Conservation (phyloP, 305 asterid genomes). For the Stenogyne calaminthoides region DNA sequence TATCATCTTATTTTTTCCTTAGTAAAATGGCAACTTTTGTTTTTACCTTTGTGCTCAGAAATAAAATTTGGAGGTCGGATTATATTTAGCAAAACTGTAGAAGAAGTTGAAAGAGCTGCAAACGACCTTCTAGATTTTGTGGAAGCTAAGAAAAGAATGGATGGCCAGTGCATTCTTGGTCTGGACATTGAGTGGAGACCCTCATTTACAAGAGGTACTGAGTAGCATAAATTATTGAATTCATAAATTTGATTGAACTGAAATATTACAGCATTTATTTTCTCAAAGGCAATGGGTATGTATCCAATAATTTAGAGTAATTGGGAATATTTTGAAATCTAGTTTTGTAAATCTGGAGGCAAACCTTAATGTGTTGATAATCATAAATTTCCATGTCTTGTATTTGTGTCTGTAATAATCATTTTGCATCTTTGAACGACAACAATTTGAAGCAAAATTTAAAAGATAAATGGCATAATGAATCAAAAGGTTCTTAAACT, state of each 20-base stretch:
- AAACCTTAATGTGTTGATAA: background rate
- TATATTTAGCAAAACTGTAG: slow-evolving; percentile 68
- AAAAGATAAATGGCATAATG: no score
- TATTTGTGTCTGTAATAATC: slow-evolving; percentile 10
- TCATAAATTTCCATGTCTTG: background rate
- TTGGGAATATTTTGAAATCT: slow-evolving; percentile 8
- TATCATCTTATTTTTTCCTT: slow-evolving; percentile 12
- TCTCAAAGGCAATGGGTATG: slow-evolving; percentile 1
- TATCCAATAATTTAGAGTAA: slow-evolving; percentile 12
- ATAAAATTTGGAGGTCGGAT: slow-evolving; percentile 67
- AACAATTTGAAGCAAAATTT: no score
- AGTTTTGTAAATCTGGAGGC: background rate
- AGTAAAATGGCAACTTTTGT: background rate
- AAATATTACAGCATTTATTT: background rate
- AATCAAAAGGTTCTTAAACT: no score
- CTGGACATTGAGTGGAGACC: slow-evolving; percentile 98
- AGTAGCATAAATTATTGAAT: background rate
- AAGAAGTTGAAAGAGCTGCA: slow-evolving; percentile 84
- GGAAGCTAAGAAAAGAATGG: slow-evolving; percentile 59
- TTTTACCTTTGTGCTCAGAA: slow-evolving; percentile 37
- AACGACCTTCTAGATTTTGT: slow-evolving; percentile 70
- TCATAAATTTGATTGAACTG: background rate
- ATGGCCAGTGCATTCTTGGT: slow-evolving; percentile 70
- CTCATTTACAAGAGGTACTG: slow-evolving; percentile 67
- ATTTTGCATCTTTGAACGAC: background rate